phyloP scores from a whole-genome alignment of 2,329 filamentous ascomycete genomes.

The Claviceps sp. region DNA sequence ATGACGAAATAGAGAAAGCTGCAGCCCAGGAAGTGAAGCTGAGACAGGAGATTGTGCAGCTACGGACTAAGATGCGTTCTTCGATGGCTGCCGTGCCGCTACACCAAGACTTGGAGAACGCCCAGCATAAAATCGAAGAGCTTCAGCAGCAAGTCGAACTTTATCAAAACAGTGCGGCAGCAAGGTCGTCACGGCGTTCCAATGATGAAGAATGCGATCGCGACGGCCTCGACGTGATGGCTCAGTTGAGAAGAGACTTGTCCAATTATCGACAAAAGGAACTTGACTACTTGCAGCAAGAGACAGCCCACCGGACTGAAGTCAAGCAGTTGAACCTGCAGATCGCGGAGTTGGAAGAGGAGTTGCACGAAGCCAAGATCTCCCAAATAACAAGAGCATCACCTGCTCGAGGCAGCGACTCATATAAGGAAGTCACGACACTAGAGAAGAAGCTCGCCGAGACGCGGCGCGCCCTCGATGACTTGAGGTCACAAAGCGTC shows the following conservation, averaged over 20 bases:
- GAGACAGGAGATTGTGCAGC: slow-evolving; percentile 37
- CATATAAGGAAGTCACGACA: slow-evolving; percentile 43
- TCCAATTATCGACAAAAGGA: slow-evolving; percentile 53
- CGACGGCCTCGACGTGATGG: slow-evolving; percentile 40
- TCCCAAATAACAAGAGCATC: slow-evolving; percentile 33
- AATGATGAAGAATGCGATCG: slow-evolving; percentile 25
- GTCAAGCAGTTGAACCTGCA: slow-evolving; percentile 51
- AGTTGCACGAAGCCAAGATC: slow-evolving; percentile 50
- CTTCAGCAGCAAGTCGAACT: slow-evolving; percentile 49
- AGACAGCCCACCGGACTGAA: slow-evolving; percentile 46
- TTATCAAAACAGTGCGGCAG: slow-evolving; percentile 31
- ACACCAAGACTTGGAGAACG: slow-evolving; percentile 40
- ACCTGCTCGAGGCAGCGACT: slow-evolving; percentile 33
- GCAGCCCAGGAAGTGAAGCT: slow-evolving; percentile 52
- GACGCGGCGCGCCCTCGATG: slow-evolving; percentile 45
- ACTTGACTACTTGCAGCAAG: slow-evolving; percentile 50
- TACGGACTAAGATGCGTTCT: slow-evolving; percentile 32
- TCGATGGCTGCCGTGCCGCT: slow-evolving; percentile 32
- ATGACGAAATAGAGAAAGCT: slow-evolving; percentile 53
- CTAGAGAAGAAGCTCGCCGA: slow-evolving; percentile 48
- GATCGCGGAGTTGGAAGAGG: slow-evolving; percentile 52
- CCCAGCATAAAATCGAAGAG: slow-evolving; percentile 49
- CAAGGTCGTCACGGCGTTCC: slow-evolving; percentile 16
- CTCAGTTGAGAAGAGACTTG: slow-evolving; percentile 48
- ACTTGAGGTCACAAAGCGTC: slow-evolving; percentile 34